Evolutionary conservation across 2,329 filamentous ascomycete species (phyloP), one percentile per base, ranked within the genome.

Genomic region (Immersiporthe knoxdaviesiana): DNA sequence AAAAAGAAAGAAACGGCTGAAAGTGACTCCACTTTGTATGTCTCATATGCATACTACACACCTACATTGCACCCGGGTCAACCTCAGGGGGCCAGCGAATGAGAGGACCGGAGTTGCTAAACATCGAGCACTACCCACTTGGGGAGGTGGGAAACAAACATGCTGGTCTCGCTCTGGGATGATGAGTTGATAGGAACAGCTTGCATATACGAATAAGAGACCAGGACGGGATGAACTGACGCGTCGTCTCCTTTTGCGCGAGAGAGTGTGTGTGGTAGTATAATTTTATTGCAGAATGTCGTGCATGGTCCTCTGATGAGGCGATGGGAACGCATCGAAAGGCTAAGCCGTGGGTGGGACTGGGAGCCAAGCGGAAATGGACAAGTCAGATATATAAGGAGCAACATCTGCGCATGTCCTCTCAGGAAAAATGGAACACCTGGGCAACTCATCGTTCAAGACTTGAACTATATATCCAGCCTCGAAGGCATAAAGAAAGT

Each of bases 111-210:
- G 6, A 47, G 35, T 21, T 47, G 44, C 44, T 7, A 21, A 3
- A 27, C 35, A n/a, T n/a, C 50, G 50, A 27, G 24, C 50, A 54
- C 24, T 27, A 11, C 50, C 14, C 27, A 30, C 18, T 27, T 56
- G 18, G 52, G 52, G 7, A 56, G 52, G 52, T 30, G 14, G 35
- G 8, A 35, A 35, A 4, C 4, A 4, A n/a, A 32, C 5, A 47
- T 47, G 21, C 21, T n/a, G 1, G 14, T 56, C 24, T 56, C 52
- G 52, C n/a, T 62, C 59, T 62, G 18, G 59, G 59, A 62, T 62
- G 21, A 44, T 62, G 59, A 27, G 35, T 62, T 62, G 35, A 62
- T 62, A 62, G 59, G 59, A 21, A 7, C 27, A 37, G 37, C n/a
- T 18, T n/a, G 8, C n/a, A 21, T 12, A 62, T 62, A 24, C 59